Conservation (phyloP, 2,329 filamentous ascomycete species). For the Sclerotinia glacialis region DNA sequence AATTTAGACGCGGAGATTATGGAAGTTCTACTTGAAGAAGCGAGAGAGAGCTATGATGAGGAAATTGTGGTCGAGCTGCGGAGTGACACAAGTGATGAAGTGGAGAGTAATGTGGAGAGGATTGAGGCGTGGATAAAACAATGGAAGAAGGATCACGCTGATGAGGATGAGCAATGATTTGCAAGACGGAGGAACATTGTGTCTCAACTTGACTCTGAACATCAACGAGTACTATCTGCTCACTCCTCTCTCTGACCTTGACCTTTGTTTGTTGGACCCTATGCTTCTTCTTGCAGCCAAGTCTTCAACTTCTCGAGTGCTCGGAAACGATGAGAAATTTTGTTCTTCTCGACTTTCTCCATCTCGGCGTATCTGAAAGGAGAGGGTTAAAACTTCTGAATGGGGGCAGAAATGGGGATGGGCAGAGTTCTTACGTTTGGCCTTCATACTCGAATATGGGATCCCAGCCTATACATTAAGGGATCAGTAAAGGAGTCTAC, state of each 20-base stretch:
- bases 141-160: conserved; percentile 70
- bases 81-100: conserved; percentile 78
- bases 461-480: conserved; percentile 74
- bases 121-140: conserved; percentile 77
- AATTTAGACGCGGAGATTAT: conserved; percentile 98
- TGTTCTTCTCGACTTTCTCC: conserved; percentile 83
- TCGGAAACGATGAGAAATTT: conserved; percentile 84
- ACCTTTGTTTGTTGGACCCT: conserved; percentile 23
- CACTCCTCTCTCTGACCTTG: conserved; percentile 5
- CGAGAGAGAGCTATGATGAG: conserved; percentile 78
- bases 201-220: background rate
- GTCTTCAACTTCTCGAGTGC: conserved; percentile 82
- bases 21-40: conserved; percentile 89
- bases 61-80: conserved; percentile 85
- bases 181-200: background rate
- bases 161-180: conserved; percentile 25
- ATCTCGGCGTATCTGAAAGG: conserved; percentile 80
- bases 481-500: conserved; percentile 14
- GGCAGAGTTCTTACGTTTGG: conserved; percentile 53
- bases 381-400: background rate
- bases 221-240: background rate
- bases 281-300: conserved; percentile 57
- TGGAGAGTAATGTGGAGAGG: conserved; percentile 83
- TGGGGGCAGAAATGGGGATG: conserved; percentile 21
- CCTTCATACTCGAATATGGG: conserved; percentile 93